Evolutionary conservation across 257 asterid species (phyloP).

Genomic region (Solanum medicagineum): DNA sequence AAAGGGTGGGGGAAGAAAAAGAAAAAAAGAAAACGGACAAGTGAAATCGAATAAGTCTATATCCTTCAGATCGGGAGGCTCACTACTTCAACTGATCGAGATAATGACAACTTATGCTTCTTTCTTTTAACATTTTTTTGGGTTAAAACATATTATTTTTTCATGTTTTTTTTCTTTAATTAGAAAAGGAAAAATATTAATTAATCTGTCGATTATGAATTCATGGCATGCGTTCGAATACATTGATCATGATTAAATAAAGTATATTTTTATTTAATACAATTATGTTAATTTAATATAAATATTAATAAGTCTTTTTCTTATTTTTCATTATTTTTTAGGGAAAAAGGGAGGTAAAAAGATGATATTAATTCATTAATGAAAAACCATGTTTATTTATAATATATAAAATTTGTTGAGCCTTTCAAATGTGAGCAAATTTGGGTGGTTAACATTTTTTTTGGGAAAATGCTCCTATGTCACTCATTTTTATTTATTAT

Average conservation of each 20-base stretch:
- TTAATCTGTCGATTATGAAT: not conserved
- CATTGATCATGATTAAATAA: not conserved
- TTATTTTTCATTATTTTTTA: not conserved
- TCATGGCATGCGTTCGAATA: not conserved
- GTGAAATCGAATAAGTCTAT: too few relatives aligned
- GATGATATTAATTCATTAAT: not conserved
- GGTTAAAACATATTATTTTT: not conserved
- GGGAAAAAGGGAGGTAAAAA: not conserved
- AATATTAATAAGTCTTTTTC: not conserved
- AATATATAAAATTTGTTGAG: not conserved
- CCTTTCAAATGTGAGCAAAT: not conserved
- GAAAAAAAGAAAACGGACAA: too few relatives aligned
- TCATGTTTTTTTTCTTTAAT: too few relatives aligned
- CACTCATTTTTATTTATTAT: not conserved
- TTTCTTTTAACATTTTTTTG: too few relatives aligned
- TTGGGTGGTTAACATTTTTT: not conserved
- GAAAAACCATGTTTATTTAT: not conserved
- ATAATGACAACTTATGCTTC: too few relatives aligned
- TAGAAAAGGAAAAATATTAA: not conserved
- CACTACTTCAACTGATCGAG: too few relatives aligned
- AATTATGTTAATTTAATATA: not conserved
- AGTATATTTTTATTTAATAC: not conserved
- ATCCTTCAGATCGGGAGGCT: too few relatives aligned
- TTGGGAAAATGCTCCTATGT: not conserved
- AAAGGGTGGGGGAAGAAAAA: too few relatives aligned